Evolutionary conservation across 148 eudicot species (phyloP), one percentile per base, ranked within the genome.

Genomic region (Beta vulgaris): DNA sequence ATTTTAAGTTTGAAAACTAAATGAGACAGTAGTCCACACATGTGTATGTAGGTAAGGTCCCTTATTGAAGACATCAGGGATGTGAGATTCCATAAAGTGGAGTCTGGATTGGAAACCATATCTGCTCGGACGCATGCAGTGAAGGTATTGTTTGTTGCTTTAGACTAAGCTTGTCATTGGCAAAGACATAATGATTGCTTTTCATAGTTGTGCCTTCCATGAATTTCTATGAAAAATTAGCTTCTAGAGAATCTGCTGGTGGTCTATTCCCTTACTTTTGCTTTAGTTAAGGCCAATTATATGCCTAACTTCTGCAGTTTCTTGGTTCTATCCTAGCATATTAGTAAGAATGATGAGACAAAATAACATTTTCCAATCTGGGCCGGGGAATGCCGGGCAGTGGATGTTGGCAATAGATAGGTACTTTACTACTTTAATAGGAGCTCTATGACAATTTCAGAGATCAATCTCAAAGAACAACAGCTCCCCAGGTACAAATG

Each of bases 71-170:
- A 95, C 79, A 95, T 92, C 73, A 89, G 94, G 82, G 96, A 92
- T 84, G 98, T 95, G 76, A 84, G 98, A 76, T 92, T 95, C 85
- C 97, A 95, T 72, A 95, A 95, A 83, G 91, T 92, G 68, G 98
- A 96, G 73, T 84, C 88, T 62, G 97, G 98, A 73, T 82, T 92
- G 84, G 98, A 91, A 84, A 89, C 89, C 55, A 88, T 93, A 74
- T 88, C 98, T 32, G 86, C 86, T 68, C 83, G 93, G 37, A 90
- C 98, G 25, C 84, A 84, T 87, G 98, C 97, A 16, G 78, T 95
- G 77, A 92, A 87, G 92, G 98, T 95, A 82, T 74, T 68, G 28
- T 71, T 46, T 39, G 36, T 62, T 69, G 48, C 59, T 71, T 60
- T 49, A 49, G 64, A 51, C 62, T 26, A 28, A 69, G 39, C 25